phyloP scores from a whole-genome alignment of 2,329 filamentous ascomycete genomes.

The Phialemoniopsis sp. region DNA sequence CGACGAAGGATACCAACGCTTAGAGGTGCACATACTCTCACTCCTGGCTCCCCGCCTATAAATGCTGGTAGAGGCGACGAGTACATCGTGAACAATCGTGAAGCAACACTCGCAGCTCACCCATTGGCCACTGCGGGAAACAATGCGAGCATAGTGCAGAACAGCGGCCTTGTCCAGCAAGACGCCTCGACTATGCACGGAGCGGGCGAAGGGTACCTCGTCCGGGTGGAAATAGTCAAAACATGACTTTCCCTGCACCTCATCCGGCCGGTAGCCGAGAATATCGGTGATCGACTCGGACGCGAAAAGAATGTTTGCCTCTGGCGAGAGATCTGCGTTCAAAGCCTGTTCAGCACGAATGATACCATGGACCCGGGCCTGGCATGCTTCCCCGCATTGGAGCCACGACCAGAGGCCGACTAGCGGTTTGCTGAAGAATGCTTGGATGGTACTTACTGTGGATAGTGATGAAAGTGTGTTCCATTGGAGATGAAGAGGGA shows the following conservation, averaged over 20 bases:
- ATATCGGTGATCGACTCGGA: conserved; percentile 83
- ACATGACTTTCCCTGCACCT: conserved; percentile 71
- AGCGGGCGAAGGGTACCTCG: conserved; percentile 70
- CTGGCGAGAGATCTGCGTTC: conserved; percentile 61
- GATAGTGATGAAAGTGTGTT: conserved; percentile 88
- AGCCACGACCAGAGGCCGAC: too few species aligned
- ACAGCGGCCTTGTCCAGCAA: conserved; percentile 81
- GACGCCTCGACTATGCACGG: conserved; percentile 69
- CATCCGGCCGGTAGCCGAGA: conserved; percentile 71
- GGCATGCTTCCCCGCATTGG: too few species aligned
- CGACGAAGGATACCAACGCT: neutral
- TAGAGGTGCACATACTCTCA: conserved; percentile 56
- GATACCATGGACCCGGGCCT: too few species aligned
- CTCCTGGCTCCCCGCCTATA: conserved; percentile 67
- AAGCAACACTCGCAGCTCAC: conserved; percentile 85
- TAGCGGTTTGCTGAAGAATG: too few species aligned
- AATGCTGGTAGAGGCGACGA: conserved; percentile 80
- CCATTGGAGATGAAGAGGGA: conserved; percentile 48
- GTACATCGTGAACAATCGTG: conserved; percentile 81
- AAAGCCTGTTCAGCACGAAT: conserved; percentile 5
- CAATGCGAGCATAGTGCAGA: conserved; percentile 73
- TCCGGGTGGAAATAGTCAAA: conserved; percentile 87
- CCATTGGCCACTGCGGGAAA: conserved; percentile 65
- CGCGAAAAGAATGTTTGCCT: conserved; percentile 77
- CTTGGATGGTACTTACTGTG: conserved; percentile 59